Conservation (phyloP, 805 yeast species). For the Wickerhamiella vanderwaltii region DNA sequence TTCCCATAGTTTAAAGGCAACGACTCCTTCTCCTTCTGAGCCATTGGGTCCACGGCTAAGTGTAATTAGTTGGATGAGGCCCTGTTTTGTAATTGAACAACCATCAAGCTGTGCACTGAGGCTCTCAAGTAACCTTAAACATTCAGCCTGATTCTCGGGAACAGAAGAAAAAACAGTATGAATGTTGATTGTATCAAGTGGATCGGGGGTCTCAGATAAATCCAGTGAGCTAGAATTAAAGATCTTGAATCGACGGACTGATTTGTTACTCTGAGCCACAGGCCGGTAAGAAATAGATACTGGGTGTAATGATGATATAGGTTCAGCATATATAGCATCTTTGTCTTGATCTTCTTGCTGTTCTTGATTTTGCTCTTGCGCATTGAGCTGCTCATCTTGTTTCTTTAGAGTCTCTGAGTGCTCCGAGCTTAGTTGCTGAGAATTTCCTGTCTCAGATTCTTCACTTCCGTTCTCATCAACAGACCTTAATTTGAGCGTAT, state of each 20-base stretch:
- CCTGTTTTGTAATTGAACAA: slow-evolving; percentile 17
- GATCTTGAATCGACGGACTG: slow-evolving; percentile 4
- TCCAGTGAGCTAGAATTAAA: slow-evolving; percentile 3
- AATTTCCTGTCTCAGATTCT: background rate
- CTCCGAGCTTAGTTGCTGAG: background rate
- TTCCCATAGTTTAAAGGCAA: background rate
- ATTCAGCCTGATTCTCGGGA: background rate
- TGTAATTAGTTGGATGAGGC: slow-evolving; percentile 17
- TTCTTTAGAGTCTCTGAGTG: background rate
- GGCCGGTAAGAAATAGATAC: slow-evolving; percentile 11
- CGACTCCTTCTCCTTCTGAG: background rate
- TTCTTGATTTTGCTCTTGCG: background rate
- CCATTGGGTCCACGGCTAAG: background rate
- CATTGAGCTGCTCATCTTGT: background rate
- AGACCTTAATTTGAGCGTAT: background rate
- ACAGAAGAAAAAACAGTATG: slow-evolving; percentile 3
- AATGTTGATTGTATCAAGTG: background rate
- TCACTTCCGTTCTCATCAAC: background rate
- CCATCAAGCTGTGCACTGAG: slow-evolving; percentile 16
- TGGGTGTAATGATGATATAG: slow-evolving; percentile 9
- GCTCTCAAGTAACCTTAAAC: slow-evolving; percentile 14
- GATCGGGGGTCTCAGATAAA: background rate
- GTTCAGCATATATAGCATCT: slow-evolving; percentile 7
- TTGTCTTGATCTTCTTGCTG: background rate
- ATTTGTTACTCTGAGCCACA: background rate